phyloP scores from a whole-genome alignment of 495 filamentous ascomycete genomes.

The Aspergillus campestris region DNA sequence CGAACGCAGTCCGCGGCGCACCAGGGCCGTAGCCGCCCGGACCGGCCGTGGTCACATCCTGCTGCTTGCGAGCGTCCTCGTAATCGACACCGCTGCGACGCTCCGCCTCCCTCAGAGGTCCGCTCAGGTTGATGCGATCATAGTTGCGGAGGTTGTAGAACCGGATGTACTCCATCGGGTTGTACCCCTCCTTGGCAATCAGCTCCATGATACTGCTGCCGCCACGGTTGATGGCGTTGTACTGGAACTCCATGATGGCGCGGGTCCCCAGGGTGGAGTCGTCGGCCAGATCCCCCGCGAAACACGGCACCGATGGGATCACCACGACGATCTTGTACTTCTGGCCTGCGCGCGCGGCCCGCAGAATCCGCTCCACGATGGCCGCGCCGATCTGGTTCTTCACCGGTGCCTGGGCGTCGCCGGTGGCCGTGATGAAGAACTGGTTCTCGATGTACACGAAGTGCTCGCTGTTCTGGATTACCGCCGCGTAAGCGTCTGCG shows the following conservation, averaged over 20 bases:
- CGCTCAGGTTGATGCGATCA: constrained; percentile 75
- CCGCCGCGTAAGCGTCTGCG: constrained; percentile 75
- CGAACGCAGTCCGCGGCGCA: constrained; percentile 28
- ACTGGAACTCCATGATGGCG: constrained; percentile 95
- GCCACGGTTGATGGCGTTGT: constrained; percentile 81
- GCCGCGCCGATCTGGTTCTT: constrained; percentile 80
- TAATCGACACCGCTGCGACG: constrained; percentile 63
- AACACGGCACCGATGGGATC: constrained; percentile 83
- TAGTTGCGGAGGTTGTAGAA: constrained; percentile 96
- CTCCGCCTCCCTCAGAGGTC: constrained; percentile 56
- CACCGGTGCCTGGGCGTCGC: constrained; percentile 66
- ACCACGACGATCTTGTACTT: constrained; percentile 78
- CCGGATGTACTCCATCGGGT: constrained; percentile 73
- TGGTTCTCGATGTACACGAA: constrained; percentile 96
- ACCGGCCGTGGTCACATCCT: constrained; percentile 44
- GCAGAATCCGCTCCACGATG: constrained; percentile 81
- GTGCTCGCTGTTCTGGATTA: constrained; percentile 72
- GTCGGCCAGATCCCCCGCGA: constrained; percentile 77
- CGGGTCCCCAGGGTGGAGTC: constrained; percentile 77
- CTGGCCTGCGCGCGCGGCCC: constrained; percentile 60
- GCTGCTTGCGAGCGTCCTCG: constrained; percentile 56
- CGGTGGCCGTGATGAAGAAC: constrained; percentile 93
- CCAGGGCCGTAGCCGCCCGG: constrained; percentile 32
- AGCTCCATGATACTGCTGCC: constrained; percentile 79
- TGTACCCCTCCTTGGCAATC: constrained; percentile 60